Evolutionary conservation across 345 rosid species (phyloP), one percentile per base, ranked within the genome.

Genomic region (Geranium rotundifolium): DNA sequence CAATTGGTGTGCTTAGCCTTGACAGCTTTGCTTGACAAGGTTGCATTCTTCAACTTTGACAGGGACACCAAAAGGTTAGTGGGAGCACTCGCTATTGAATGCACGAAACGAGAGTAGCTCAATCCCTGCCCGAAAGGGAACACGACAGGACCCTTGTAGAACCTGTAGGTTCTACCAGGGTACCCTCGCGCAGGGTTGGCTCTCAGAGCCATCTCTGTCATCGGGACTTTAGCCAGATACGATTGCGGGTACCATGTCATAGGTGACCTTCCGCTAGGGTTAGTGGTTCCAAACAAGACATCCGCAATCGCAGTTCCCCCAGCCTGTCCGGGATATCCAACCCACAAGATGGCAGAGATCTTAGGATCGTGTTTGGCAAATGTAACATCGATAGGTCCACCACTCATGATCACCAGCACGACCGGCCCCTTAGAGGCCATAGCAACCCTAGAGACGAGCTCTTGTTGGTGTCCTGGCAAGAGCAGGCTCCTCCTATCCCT

Each of bases 201-300:
- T 57, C 99, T 75, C 90, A 90, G 81, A 62, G 76, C 82, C 99
- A 92, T 92, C 73, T 75, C 70, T 18, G 92, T 85, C 99, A 93
- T 93, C 18, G 99, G 97, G 6, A 85, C 82, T 62, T 80, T 85
- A 37, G 85, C 67, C 8, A 86, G 70, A 62, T 85, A 93, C 2
- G 76, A 80, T 68, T 88, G 85, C 4, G 97, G 99, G 65, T 93
- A 93, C 95, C 96, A 90, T 50, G 99, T 93, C 85, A 93, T 75
- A 1, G 99, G 99, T 66, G 90, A 46, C 67, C 87, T 90, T 20
- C 99, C 99, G 34, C 97, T 96, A 85, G 99, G 99, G 75, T 88
- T 90, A 58, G 72, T 76, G 5, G 78, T 77, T 56, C 99, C 98
- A 61, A 90, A 90, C 17, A 92, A 62, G 50, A 87, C 70, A n/a